Percentiles rank a stretch among this genome's conserved stretches.
These are phyloP conservation scores for Themeda triandra DNA, from an alignment of 176 grass and related monocot genomes.

Conservation along the genomic window DNA sequence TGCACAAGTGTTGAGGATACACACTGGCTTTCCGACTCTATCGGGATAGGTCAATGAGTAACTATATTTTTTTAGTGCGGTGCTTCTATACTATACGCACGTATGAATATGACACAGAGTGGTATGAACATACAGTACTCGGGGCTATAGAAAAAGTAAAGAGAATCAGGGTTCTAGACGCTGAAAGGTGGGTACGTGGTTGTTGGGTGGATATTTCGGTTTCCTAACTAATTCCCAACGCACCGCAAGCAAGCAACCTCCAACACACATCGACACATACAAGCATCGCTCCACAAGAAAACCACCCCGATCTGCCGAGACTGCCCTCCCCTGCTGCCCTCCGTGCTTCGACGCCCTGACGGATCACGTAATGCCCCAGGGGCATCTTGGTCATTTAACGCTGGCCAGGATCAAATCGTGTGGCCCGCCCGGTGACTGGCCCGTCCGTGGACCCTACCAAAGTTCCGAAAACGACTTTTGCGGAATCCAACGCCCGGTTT, in stretches of 20 bases:
- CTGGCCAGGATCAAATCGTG: neutral
- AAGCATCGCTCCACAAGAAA: neutral
- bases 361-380: neutral
- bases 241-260: constrained; percentile 34
- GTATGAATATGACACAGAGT: neutral
- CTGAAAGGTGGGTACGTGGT: constrained; percentile 24
- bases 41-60: neutral
- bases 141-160: neutral
- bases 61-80: neutral
- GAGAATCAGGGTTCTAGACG: neutral
- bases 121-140: neutral
- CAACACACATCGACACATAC: neutral
- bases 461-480: constrained; percentile 25
- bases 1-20: neutral
- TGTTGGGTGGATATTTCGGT: constrained; percentile 45
- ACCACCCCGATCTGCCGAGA: neutral
- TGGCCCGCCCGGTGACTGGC: constrained; percentile 19
- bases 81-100: neutral
- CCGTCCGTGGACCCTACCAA: constrained; percentile 16
- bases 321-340: neutral
- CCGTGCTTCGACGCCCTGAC: neutral
- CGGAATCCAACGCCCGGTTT: neutral
- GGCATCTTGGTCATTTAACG: constrained; percentile 1
- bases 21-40: neutral
- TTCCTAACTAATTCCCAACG: constrained; percentile 56